Conservation (phyloP, 768 basidiomycete genomes). For the Pleurotus cornucopiae region DNA sequence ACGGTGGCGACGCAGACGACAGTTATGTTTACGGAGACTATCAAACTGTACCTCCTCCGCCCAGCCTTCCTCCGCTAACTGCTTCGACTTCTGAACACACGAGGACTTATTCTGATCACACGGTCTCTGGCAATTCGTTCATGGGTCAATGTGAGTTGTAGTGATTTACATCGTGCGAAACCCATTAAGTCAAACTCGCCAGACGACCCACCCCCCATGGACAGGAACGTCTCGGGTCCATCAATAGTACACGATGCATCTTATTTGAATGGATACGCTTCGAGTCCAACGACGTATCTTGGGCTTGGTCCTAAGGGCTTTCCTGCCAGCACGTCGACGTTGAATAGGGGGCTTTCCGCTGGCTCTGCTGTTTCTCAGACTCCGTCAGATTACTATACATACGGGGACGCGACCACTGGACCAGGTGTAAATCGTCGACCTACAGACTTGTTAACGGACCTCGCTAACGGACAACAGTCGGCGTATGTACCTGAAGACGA, state of each 20-base stretch:
- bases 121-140: neutral
- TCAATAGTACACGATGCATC: neutral
- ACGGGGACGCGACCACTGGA: slow-evolving; percentile 1
- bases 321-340: slow-evolving; percentile 5
- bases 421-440: slow-evolving; percentile 14
- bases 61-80: slow-evolving; percentile 2
- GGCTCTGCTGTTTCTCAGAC: slow-evolving; percentile 20
- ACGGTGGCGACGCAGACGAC: neutral
- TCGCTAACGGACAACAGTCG: slow-evolving; percentile 24
- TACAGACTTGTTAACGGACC: slow-evolving; percentile 24
- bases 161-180: too few species aligned
- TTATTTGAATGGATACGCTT: neutral
- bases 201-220: neutral
- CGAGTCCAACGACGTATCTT: neutral
- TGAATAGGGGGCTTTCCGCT: slow-evolving; percentile 25
- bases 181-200: too few species aligned
- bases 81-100: neutral
- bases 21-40: neutral
- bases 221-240: neutral
- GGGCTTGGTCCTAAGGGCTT: neutral
- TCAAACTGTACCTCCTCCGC: slow-evolving; percentile 19
- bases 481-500: slow-evolving; percentile 41
- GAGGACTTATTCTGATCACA: slow-evolving; percentile 6
- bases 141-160: neutral
- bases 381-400: slow-evolving; percentile 14